These are phyloP conservation scores for Rachicladosporium sp. DNA, from an alignment of 2,329 filamentous ascomycete species.

Conservation along the genomic window DNA sequence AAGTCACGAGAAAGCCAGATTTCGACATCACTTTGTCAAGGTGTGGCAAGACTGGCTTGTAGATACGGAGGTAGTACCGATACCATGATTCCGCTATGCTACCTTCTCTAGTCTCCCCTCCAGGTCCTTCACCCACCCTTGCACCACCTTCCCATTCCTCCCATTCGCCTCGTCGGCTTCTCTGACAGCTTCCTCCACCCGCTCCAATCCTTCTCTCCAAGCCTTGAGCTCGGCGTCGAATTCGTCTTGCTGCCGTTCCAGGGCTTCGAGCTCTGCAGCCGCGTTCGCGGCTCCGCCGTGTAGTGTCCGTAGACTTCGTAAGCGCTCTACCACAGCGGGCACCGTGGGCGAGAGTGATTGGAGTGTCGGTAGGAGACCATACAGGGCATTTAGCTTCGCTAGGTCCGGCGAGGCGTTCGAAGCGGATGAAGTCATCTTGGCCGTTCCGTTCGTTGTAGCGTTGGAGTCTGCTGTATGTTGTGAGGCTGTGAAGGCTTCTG, in stretches of 20 bases:
- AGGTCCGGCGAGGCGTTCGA: constrained; percentile 1
- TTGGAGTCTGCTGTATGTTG: constrained; percentile 39
- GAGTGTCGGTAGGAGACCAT: constrained; percentile 81
- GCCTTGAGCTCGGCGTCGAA: constrained; percentile 73
- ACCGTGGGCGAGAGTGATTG: constrained; percentile 75
- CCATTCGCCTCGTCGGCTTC: constrained; percentile 59
- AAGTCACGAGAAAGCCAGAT: too few relatives aligned
- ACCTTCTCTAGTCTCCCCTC: constrained; percentile 39
- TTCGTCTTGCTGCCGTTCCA: constrained; percentile 70
- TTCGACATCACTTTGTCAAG: too few relatives aligned
- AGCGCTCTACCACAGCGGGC: constrained; percentile 70
- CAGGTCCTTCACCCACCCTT: constrained; percentile 77
- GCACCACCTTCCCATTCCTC: constrained; percentile 72
- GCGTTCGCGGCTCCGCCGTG: constrained; percentile 80
- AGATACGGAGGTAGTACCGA: too few relatives aligned
- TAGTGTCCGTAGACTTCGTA: constrained; percentile 71
- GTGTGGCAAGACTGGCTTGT: too few relatives aligned
- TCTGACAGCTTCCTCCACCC: constrained; percentile 62
- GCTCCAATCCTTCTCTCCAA: constrained; percentile 71
- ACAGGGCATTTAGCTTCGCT: constrained; percentile 76
- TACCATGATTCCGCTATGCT: background rate
- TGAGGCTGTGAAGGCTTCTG: constrained; percentile 45
- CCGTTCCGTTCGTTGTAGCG: background rate
- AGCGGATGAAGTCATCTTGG: constrained; percentile 3
- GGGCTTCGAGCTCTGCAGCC: constrained; percentile 59